phyloP scores from a whole-genome alignment of 305 asterid genomes.

The Solanum hybrid region DNA sequence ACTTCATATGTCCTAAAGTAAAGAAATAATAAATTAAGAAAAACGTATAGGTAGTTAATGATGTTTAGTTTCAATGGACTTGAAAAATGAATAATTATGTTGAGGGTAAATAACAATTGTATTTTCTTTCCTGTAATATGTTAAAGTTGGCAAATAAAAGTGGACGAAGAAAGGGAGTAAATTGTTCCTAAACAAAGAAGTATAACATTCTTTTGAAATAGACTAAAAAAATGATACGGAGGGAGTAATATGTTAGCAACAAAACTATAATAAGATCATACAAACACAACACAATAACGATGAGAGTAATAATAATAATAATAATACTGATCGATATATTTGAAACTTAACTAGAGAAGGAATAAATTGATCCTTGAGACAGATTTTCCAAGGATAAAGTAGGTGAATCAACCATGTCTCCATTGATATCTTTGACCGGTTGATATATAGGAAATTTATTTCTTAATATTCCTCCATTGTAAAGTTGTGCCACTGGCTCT shows the following conservation, averaged over 20 bases:
- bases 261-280: not conserved
- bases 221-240: not conserved
- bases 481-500: conserved; percentile 44
- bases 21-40: not conserved
- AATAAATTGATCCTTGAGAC: conserved; percentile 26
- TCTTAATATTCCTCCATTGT: conserved; percentile 60
- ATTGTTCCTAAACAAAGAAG: not conserved
- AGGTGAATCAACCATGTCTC: conserved; percentile 9
- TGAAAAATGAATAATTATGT: not conserved
- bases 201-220: not conserved
- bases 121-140: not conserved
- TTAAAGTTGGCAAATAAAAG: not conserved
- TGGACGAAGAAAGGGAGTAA: not conserved
- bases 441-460: conserved; percentile 9
- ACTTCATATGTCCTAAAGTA: not conserved
- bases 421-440: conserved; percentile 1
- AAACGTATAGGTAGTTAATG: not conserved
- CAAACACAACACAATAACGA: not conserved
- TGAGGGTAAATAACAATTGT: not conserved
- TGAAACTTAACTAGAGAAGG: conserved; percentile 50
- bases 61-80: not conserved
- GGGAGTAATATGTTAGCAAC: not conserved
- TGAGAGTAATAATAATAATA: not conserved
- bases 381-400: conserved; percentile 34
- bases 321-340: not conserved